Base-by-base conservation (phyloP, 306 rosid genomes). In the Begonia peltatifolia region DNA sequence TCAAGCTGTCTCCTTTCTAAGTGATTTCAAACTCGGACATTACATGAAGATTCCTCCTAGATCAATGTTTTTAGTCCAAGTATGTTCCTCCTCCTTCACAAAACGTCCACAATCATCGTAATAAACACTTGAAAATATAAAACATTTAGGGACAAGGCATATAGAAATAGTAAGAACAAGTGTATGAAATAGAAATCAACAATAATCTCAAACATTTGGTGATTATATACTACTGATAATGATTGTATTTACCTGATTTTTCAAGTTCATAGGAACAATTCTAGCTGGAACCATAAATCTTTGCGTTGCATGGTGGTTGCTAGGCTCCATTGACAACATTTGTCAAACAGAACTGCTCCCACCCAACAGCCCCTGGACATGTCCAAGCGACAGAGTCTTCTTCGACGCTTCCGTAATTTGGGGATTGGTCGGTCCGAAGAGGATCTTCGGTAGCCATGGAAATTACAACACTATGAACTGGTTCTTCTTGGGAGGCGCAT, bases 31-130 rank as follows among this genome's bases (percentile, higher is more conserved):
- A 79, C 85, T 86, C 10, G 95, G 95, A 9, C 95, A 86, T 63
- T 86, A 86, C 76, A 77, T 79, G 93, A 86, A 86, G 82, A 86
- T 86, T 68, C 93, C 95, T 30, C 93, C 88, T 53, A 77, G 79
- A 61, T 86, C 93, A 52, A 86, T 86, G 95, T 86, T 86, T 67
- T 64, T 82, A 42, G 87, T 82, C 70, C 95, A 86, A 81, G 95
- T 77, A 73, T 13, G 14, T 48, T 46, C 36, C 18, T 50, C 56
- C 52, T 47, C n/a, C n/a, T 18, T 20, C 12, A 9, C 11, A 43
- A 43, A 10, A 20, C 23, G 2, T 20, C 23, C 23, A 20, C 23
- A 20, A 20, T 20, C 23, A 20, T 20, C 4, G 23, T 20, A 20
- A 20, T 2, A 20, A 20, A 20, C 23, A 20, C 23, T 20, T 2